These are phyloP conservation scores for Suhomyces vadensis DNA, from an alignment of 805 yeast species.

Conservation along the genomic window DNA sequence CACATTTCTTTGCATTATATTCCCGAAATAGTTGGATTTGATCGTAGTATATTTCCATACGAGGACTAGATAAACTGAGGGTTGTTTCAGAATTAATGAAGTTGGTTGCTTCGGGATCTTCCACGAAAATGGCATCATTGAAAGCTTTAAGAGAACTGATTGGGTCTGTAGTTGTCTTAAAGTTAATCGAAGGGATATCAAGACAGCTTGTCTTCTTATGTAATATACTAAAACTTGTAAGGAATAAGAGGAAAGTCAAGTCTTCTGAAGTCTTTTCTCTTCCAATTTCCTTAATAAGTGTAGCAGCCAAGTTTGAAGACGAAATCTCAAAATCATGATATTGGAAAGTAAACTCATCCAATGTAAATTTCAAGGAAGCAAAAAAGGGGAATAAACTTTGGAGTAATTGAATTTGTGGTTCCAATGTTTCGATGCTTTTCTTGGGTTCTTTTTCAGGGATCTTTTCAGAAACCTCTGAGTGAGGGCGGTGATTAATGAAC, in stretches of 20 bases:
- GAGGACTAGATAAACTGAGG: conserved; percentile 35
- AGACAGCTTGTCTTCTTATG: conserved; percentile 33
- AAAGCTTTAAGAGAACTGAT: conserved; percentile 24
- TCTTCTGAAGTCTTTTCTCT: neutral
- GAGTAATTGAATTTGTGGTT: neutral
- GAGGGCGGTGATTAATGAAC: too few species aligned
- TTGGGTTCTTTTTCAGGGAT: neutral
- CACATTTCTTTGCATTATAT: too few species aligned
- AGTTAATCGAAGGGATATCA: conserved; percentile 38
- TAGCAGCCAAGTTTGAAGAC: conserved; percentile 23
- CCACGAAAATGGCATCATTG: conserved; percentile 9
- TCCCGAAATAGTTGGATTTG: conserved; percentile 21
- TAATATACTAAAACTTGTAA: conserved; percentile 29
- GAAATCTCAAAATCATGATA: conserved; percentile 18
- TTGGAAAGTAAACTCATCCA: conserved; percentile 29
- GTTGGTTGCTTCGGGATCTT: conserved; percentile 9
- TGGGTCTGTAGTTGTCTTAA: conserved; percentile 22
- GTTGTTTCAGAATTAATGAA: conserved; percentile 18
- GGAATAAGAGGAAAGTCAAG: conserved; percentile 21
- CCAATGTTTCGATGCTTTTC: neutral
- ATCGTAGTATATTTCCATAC: conserved; percentile 38
- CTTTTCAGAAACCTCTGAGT: too few species aligned
- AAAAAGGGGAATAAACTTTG: conserved; percentile 2
- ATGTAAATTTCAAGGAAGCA: conserved; percentile 7
- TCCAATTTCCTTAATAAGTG: conserved; percentile 14